A percentile compares a stretch with the other conserved stretches of the same genome.
Conservation (phyloP, 2,329 filamentous ascomycete species). For the Huntiella abstrusa region DNA sequence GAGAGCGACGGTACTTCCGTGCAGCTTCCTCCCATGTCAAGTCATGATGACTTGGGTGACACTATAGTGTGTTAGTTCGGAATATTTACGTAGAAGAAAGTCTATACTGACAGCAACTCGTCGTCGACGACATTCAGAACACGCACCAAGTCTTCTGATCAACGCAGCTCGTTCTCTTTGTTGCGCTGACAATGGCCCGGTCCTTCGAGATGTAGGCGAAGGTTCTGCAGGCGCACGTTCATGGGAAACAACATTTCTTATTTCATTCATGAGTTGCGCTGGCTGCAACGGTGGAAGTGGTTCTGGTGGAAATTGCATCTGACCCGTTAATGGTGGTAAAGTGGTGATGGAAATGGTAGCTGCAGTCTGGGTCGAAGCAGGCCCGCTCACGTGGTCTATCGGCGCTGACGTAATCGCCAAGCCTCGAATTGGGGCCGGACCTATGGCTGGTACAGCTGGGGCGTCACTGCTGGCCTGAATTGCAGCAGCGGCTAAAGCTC, state of each 20-base stretch:
- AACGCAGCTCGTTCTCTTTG: constrained; percentile 40
- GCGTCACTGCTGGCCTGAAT: neutral
- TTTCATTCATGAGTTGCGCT: constrained; percentile 32
- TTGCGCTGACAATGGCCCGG: constrained; percentile 37
- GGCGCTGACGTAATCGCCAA: constrained; percentile 26
- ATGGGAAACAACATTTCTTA: no score
- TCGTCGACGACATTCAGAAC: constrained; percentile 34
- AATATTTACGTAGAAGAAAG: neutral
- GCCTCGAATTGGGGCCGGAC: constrained; percentile 31
- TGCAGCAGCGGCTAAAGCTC: constrained; percentile 13
- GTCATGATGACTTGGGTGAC: constrained; percentile 39
- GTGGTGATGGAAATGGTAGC: neutral
- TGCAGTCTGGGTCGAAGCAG: neutral
- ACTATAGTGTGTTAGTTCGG: constrained; percentile 21
- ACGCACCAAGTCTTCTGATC: constrained; percentile 40
- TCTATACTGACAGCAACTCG: constrained; percentile 36
- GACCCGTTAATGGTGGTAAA: constrained; percentile 20
- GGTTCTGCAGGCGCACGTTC: no score
- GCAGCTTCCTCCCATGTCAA: constrained; percentile 42
- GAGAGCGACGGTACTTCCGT: constrained; percentile 32
- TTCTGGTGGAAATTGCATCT: constrained; percentile 29
- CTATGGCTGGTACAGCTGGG: neutral
- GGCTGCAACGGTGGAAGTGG: constrained; percentile 26
- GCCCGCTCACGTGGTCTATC: constrained; percentile 13
- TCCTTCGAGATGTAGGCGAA: constrained; percentile 34